These are phyloP conservation scores for Saksenaea oblongispora DNA, from an alignment of 371 early-diverging fungal species.

Conservation along the genomic window DNA sequence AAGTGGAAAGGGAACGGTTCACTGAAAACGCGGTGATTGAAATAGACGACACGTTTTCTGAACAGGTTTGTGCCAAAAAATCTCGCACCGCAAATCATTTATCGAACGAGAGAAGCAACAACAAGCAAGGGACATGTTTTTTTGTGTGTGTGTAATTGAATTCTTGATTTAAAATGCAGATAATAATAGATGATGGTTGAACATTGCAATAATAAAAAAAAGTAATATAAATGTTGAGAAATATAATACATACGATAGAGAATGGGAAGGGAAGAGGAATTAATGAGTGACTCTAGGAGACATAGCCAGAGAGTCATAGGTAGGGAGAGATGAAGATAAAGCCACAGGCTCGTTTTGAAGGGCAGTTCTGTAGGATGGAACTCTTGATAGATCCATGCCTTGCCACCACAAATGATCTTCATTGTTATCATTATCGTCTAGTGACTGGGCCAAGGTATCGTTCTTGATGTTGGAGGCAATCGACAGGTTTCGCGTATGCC, in stretches of 20 bases:
- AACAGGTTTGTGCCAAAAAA: too few relatives aligned
- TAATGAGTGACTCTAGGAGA: slow-evolving; percentile 21
- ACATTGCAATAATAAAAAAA: not conserved
- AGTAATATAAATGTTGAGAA: not conserved
- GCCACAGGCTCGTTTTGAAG: slow-evolving; percentile 32
- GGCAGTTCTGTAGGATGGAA: slow-evolving; percentile 47
- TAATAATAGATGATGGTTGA: not conserved
- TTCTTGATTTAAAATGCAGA: too few relatives aligned
- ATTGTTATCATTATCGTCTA: slow-evolving; percentile 4
- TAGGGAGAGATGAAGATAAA: slow-evolving; percentile 42
- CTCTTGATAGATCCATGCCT: slow-evolving; percentile 38
- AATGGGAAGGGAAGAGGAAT: not conserved
- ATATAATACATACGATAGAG: slow-evolving; percentile 3
- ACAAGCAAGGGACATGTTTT: too few relatives aligned
- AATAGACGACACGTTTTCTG: too few relatives aligned
- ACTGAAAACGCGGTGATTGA: too few relatives aligned
- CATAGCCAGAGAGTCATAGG: slow-evolving; percentile 35
- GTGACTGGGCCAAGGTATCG: slow-evolving; percentile 4
- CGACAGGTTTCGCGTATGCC: slow-evolving; percentile 25
- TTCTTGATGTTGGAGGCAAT: slow-evolving; percentile 16
- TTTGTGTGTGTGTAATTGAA: too few relatives aligned
- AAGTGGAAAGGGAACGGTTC: too few relatives aligned
- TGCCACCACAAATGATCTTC: slow-evolving; percentile 36
- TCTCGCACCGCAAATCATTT: too few relatives aligned
- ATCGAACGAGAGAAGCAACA: too few relatives aligned